Conservation (phyloP, 495 filamentous ascomycete species). For the Cercophora samala region DNA sequence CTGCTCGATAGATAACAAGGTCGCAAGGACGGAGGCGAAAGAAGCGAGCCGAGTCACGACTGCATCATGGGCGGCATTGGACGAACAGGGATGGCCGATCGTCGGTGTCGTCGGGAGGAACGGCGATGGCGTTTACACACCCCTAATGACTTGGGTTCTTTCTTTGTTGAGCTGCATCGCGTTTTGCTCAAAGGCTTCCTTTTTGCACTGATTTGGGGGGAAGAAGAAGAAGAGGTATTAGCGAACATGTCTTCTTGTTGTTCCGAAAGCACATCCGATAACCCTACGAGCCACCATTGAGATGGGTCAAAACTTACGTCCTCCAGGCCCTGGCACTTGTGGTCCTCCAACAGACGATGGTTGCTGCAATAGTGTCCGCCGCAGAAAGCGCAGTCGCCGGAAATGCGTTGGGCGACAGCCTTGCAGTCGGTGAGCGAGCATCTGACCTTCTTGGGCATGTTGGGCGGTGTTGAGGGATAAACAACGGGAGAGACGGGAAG, state of each 20-base stretch:
- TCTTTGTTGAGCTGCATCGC: slow-evolving; percentile 87
- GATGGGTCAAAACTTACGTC: slow-evolving; percentile 54
- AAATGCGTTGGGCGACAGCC: slow-evolving; percentile 79
- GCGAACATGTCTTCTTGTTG: slow-evolving; percentile 28
- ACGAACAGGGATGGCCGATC: not conserved
- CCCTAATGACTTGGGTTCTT: slow-evolving; percentile 62
- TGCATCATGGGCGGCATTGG: not conserved
- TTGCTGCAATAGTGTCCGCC: slow-evolving; percentile 88
- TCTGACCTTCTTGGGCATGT: slow-evolving; percentile 72
- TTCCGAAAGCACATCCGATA: slow-evolving; percentile 37
- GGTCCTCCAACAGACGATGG: slow-evolving; percentile 88
- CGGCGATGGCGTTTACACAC: slow-evolving; percentile 35
- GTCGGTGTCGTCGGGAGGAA: slow-evolving; percentile 1
- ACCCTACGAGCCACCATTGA: slow-evolving; percentile 50
- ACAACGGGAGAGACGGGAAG: not conserved
- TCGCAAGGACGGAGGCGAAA: not conserved
- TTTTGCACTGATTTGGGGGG: slow-evolving; percentile 68
- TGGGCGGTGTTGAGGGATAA: slow-evolving; percentile 32
- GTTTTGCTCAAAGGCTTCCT: slow-evolving; percentile 88
- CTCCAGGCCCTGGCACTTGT: slow-evolving; percentile 90
- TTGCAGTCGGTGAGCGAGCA: slow-evolving; percentile 90
- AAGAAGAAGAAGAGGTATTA: slow-evolving; percentile 28
- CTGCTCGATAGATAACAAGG: not conserved
- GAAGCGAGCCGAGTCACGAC: not conserved
- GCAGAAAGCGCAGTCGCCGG: slow-evolving; percentile 96